These are phyloP conservation scores for Polygonum aviculare DNA, from an alignment of 148 eudicot genomes.

Conservation along the genomic window DNA sequence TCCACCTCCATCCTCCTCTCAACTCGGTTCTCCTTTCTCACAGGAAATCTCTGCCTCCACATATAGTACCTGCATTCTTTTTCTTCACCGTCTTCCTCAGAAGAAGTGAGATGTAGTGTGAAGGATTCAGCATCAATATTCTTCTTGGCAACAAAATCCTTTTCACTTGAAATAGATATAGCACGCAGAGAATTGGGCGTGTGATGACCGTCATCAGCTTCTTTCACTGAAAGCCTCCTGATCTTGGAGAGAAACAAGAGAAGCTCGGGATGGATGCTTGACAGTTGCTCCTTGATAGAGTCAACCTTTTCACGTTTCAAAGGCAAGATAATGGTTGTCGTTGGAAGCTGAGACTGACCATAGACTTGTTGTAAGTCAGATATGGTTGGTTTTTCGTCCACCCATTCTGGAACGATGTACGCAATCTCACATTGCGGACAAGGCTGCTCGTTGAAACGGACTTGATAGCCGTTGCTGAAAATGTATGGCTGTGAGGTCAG, in stretches of 20 bases:
- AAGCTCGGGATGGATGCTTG: conserved; percentile 62
- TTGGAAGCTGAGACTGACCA: conserved; percentile 36
- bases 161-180: conserved; percentile 50
- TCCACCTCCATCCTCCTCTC: conserved; percentile 51
- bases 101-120: conserved; percentile 35
- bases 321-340: conserved; percentile 55
- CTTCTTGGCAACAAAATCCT: conserved; percentile 29
- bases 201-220: conserved; percentile 27
- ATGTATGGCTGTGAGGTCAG: conserved; percentile 46
- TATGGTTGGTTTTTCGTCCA: conserved; percentile 39
- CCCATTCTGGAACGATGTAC: conserved; percentile 75
- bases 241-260: conserved; percentile 57
- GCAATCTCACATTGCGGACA: conserved; percentile 47
- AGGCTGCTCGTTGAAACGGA: conserved; percentile 53
- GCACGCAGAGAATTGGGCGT: conserved; percentile 31
- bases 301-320: conserved; percentile 51
- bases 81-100: conserved; percentile 21
- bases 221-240: conserved; percentile 47
- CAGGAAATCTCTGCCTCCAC: conserved; percentile 72
- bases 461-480: conserved; percentile 46
- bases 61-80: conserved; percentile 50
- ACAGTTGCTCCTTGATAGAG: conserved; percentile 51
- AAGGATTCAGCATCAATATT: conserved; percentile 53
- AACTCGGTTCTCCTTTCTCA: conserved; percentile 34
- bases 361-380: conserved; percentile 33